phyloP scores from a whole-genome alignment of 345 rosid species.

The Arabidopsis suecica region DNA sequence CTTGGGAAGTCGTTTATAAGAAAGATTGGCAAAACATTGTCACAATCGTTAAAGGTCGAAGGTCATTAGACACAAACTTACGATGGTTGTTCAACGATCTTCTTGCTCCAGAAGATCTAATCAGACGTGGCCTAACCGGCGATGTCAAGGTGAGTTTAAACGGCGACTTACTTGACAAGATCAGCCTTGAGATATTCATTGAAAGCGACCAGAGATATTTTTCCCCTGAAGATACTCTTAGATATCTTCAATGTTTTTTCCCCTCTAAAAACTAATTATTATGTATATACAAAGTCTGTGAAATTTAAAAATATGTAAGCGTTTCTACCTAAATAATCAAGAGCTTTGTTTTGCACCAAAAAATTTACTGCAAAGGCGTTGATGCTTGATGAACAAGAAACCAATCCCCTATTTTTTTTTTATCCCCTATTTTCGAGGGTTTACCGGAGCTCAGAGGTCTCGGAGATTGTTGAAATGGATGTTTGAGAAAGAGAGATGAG shows the following conservation, averaged over 20 bases:
- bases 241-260: background rate
- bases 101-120: background rate
- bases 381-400: no score
- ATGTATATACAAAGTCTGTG: background rate
- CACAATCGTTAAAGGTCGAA: background rate
- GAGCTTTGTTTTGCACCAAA: no score
- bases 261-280: background rate
- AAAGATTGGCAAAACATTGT: background rate
- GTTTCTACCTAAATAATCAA: no score
- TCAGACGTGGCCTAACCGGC: background rate
- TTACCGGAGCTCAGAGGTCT: constrained; percentile 45
- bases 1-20: background rate
- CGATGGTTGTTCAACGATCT: background rate
- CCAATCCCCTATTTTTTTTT: no score
- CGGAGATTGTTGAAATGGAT: constrained; percentile 26
- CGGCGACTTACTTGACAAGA: background rate
- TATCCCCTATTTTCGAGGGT: background rate
- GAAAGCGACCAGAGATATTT: background rate
- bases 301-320: background rate
- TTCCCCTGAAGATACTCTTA: background rate
- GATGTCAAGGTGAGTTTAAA: background rate
- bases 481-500: constrained; percentile 31
- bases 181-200: background rate
- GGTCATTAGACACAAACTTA: background rate
- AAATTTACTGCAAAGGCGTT: no score